phyloP scores from a whole-genome alignment of 1,284 basidiomycete species.

The Tilletia horrida region DNA sequence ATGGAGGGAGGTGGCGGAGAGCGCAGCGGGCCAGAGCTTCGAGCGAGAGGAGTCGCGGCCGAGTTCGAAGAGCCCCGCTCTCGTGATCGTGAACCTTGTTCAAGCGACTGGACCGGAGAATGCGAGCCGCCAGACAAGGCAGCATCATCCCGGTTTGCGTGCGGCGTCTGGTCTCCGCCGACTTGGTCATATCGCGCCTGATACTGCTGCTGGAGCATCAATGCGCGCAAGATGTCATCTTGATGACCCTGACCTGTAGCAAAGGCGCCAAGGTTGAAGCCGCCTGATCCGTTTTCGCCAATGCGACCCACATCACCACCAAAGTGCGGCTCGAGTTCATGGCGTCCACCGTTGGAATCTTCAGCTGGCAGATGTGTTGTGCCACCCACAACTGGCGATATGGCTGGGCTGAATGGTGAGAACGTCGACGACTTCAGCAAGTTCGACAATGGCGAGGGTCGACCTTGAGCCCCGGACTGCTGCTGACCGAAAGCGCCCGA shows the following conservation, averaged over 20 bases:
- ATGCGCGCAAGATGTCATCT: not conserved
- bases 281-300: not conserved
- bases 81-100: not conserved
- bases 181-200: not conserved
- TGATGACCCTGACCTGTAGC: not conserved
- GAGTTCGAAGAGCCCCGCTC: not conserved
- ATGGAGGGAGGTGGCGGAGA: not conserved
- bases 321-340: too few relatives aligned
- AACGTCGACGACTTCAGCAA: conserved; percentile 31
- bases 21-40: not conserved
- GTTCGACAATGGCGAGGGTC: conserved; percentile 1
- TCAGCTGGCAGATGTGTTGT: conserved; percentile 28
- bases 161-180: not conserved
- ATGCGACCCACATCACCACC: too few relatives aligned
- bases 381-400: conserved; percentile 34
- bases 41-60: not conserved
- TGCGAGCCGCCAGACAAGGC: not conserved
- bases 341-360: not conserved
- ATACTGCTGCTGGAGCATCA: conserved; percentile 1
- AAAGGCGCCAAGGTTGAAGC: not conserved
- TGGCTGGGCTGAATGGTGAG: conserved; percentile 38
- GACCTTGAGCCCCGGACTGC: conserved; percentile 21
- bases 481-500: conserved; percentile 23
- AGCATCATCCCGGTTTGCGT: not conserved
- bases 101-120: not conserved